Evolutionary conservation across 2,329 filamentous ascomycete genomes (phyloP).

Genomic region (Aphanoascus verrucosus): DNA sequence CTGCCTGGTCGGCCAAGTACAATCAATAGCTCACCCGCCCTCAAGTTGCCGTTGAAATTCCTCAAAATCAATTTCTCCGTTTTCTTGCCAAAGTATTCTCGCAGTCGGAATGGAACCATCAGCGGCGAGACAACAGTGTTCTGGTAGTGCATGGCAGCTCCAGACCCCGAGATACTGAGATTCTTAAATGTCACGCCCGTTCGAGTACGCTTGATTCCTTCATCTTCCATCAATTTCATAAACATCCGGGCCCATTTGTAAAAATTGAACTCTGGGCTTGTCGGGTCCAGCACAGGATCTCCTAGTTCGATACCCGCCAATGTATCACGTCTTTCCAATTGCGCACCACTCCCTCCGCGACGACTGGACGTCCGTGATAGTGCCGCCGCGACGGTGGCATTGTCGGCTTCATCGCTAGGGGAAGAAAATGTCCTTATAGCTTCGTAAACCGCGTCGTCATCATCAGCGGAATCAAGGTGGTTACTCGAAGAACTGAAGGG

Average conservation of each 20-base stretch:
- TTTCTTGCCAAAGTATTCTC: constrained; percentile 44
- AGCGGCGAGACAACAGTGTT: constrained; percentile 53
- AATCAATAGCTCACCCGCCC: constrained; percentile 38
- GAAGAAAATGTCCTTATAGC: constrained; percentile 12
- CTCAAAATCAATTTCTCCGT: constrained; percentile 47
- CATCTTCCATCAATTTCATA: constrained; percentile 42
- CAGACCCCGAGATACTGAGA: constrained; percentile 56
- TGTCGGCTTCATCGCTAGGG: constrained; percentile 9
- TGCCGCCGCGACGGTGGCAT: constrained; percentile 15
- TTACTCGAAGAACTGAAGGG: not conserved
- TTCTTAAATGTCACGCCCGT: constrained; percentile 56
- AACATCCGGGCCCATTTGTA: constrained; percentile 44
- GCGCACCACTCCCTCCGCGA: not conserved
- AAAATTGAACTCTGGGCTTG: constrained; percentile 42
- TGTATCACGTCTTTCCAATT: constrained; percentile 23
- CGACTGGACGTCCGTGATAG: constrained; percentile 12
- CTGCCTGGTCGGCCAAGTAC: constrained; percentile 34
- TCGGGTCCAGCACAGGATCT: constrained; percentile 45
- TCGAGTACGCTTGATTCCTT: constrained; percentile 44
- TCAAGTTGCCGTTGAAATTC: constrained; percentile 44
- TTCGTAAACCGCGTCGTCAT: constrained; percentile 11
- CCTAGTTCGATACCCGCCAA: constrained; percentile 33
- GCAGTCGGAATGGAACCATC: constrained; percentile 46
- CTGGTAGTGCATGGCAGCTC: constrained; percentile 57
- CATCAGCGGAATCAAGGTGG: not conserved